phyloP scores from a whole-genome alignment of 768 basidiomycete species.

The Bullera alba region DNA sequence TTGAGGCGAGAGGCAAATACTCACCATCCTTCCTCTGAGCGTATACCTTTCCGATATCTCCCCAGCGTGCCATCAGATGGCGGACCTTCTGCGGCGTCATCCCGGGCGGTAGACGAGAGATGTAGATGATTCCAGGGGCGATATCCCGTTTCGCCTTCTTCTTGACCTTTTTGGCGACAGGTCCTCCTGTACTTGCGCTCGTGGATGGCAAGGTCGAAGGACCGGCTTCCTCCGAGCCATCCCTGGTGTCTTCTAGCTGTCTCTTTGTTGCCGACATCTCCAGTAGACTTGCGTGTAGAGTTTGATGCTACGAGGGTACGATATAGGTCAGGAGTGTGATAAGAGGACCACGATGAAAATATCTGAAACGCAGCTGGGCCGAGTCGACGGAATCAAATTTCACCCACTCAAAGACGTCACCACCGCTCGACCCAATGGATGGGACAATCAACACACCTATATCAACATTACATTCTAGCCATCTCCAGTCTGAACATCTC shows the following conservation, averaged over 20 bases:
- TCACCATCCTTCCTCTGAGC: constrained; percentile 76
- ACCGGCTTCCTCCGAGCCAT: background rate
- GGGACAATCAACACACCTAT: no score
- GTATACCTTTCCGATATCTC: constrained; percentile 86
- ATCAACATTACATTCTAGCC: no score
- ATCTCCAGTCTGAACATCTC: no score
- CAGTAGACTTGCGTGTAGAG: no score
- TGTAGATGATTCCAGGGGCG: constrained; percentile 75
- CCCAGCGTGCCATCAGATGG: constrained; percentile 82
- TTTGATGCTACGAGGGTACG: no score
- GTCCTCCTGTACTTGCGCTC: background rate
- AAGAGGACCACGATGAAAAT: no score
- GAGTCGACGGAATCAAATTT: no score
- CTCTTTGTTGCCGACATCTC: background rate
- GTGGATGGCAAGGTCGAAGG: background rate
- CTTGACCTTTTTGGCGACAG: background rate
- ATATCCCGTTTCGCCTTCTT: constrained; percentile 18
- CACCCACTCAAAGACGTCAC: no score
- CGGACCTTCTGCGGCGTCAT: constrained; percentile 96
- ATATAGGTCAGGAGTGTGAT: no score
- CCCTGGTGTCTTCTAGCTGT: background rate
- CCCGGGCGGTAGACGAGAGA: constrained; percentile 91
- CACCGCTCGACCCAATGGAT: no score
- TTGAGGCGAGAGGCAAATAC: constrained; percentile 25
- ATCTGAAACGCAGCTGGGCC: no score